Evolutionary conservation across 176 grass and related monocot genomes (phyloP).

Genomic region (Triticum urartu): DNA sequence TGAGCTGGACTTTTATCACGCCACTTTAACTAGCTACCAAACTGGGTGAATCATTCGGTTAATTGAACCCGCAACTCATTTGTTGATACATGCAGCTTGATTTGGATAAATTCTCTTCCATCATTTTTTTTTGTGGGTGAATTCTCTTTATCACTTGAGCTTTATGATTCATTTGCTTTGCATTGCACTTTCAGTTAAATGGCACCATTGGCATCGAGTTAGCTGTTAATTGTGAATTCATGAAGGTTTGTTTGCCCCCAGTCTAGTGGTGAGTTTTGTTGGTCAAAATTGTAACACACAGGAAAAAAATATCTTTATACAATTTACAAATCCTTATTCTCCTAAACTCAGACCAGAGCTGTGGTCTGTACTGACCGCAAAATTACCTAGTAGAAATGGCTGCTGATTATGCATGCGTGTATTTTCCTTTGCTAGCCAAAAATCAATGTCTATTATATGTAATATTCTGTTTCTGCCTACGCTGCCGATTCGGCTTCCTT

Average conservation of each 20-base stretch:
- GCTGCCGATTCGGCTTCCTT: background rate
- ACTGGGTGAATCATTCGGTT: background rate
- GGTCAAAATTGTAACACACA: constrained; percentile 33
- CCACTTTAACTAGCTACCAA: background rate
- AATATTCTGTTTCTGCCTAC: constrained; percentile 13
- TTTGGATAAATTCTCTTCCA: background rate
- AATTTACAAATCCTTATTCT: constrained; percentile 32
- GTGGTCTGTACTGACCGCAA: constrained; percentile 16
- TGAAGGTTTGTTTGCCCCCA: constrained; percentile 39
- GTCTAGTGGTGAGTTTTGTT: constrained; percentile 38
- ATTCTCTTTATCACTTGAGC: background rate
- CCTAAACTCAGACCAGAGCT: constrained; percentile 21
- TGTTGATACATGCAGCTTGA: background rate
- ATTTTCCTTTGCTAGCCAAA: constrained; percentile 15
- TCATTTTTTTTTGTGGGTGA: too few relatives aligned
- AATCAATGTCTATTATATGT: constrained; percentile 23
- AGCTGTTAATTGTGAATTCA: constrained; percentile 11
- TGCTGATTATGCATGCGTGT: constrained; percentile 31
- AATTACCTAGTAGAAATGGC: constrained; percentile 31
- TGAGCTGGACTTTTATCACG: background rate
- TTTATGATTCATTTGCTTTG: background rate
- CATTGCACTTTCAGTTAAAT: constrained; percentile 31
- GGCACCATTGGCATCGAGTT: constrained; percentile 24
- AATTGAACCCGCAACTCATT: background rate
- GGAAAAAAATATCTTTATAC: background rate